Evolutionary conservation across 1,139 yeast genomes (phyloP).

Genomic region (Wickerhamomyces sp.): DNA sequence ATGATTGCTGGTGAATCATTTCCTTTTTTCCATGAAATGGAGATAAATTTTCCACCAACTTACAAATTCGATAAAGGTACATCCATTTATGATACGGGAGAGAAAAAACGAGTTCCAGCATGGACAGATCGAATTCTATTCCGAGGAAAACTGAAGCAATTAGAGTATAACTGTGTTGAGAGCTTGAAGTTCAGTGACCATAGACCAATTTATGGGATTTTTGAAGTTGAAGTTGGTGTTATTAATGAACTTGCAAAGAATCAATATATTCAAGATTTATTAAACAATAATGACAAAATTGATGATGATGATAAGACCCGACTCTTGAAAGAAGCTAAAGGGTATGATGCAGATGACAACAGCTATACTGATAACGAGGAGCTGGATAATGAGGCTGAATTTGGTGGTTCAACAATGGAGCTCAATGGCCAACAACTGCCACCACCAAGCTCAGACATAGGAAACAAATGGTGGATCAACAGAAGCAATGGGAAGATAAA

Average conservation of each 20-base stretch:
- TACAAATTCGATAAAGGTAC: slow-evolving; percentile 93
- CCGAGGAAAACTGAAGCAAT: slow-evolving; percentile 57
- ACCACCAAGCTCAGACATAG: slow-evolving; percentile 78
- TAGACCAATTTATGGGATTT: slow-evolving; percentile 83
- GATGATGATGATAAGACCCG: slow-evolving; percentile 11
- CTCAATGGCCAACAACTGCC: slow-evolving; percentile 46
- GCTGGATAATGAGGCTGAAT: background rate
- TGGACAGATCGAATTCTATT: slow-evolving; percentile 88
- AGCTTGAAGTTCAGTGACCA: slow-evolving; percentile 81
- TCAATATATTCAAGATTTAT: slow-evolving; percentile 54
- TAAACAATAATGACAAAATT: background rate
- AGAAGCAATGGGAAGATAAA: slow-evolving; percentile 26
- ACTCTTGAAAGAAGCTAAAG: slow-evolving; percentile 18
- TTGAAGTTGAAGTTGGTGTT: slow-evolving; percentile 61
- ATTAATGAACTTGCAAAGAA: slow-evolving; percentile 63
- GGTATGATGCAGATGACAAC: slow-evolving; percentile 26
- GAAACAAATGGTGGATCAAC: slow-evolving; percentile 86
- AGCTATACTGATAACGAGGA: background rate
- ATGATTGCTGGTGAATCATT: slow-evolving; percentile 85
- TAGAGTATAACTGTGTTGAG: slow-evolving; percentile 58
- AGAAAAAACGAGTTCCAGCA: slow-evolving; percentile 88
- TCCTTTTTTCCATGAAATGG: slow-evolving; percentile 78
- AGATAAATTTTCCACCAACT: slow-evolving; percentile 79
- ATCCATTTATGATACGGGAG: slow-evolving; percentile 78
- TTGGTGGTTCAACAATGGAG: background rate